Conservation (phyloP, 108 stramenopile genomes). For the Nitzschia sp. region DNA sequence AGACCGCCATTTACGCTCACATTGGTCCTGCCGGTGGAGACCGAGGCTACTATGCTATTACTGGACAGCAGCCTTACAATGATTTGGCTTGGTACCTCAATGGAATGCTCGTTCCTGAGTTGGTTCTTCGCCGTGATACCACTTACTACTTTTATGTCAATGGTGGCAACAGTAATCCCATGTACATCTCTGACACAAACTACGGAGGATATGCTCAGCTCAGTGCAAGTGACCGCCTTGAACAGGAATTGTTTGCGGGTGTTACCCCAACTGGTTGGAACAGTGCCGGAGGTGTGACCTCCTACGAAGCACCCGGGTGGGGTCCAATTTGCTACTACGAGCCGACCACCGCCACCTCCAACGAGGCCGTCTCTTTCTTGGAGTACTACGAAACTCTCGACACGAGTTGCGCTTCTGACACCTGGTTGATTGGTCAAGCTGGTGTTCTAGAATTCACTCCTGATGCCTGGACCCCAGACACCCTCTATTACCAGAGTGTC, state of each 20-base stretch:
- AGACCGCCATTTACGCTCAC: slow-evolving; percentile 1
- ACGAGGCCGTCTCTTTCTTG: not conserved
- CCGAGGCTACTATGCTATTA: slow-evolving; percentile 22
- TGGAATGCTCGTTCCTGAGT: slow-evolving; percentile 9
- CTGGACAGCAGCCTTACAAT: not conserved
- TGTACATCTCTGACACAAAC: slow-evolving; percentile 1
- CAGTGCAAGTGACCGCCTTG: not conserved
- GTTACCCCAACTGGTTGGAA: slow-evolving; percentile 3
- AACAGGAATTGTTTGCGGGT: slow-evolving; percentile 11
- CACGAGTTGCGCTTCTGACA: slow-evolving; percentile 7
- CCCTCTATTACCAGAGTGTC: slow-evolving; percentile 31
- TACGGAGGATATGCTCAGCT: slow-evolving; percentile 23
- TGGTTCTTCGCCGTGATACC: slow-evolving; percentile 14
- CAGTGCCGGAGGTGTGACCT: not conserved
- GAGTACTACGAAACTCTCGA: slow-evolving; percentile 20
- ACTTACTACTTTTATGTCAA: slow-evolving; percentile 20
- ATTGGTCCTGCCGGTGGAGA: slow-evolving; percentile 23
- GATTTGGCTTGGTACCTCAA: slow-evolving; percentile 24
- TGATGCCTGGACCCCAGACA: slow-evolving; percentile 14
- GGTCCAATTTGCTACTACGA: slow-evolving; percentile 21
- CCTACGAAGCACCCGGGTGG: slow-evolving; percentile 2
- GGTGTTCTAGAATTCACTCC: slow-evolving; percentile 23
- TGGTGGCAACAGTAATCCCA: slow-evolving; percentile 16
- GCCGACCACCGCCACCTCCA: not conserved
- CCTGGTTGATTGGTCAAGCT: not conserved